These are phyloP conservation scores for Taphrina flavorubra DNA, from an alignment of 1,139 yeast species.

Conservation along the genomic window DNA sequence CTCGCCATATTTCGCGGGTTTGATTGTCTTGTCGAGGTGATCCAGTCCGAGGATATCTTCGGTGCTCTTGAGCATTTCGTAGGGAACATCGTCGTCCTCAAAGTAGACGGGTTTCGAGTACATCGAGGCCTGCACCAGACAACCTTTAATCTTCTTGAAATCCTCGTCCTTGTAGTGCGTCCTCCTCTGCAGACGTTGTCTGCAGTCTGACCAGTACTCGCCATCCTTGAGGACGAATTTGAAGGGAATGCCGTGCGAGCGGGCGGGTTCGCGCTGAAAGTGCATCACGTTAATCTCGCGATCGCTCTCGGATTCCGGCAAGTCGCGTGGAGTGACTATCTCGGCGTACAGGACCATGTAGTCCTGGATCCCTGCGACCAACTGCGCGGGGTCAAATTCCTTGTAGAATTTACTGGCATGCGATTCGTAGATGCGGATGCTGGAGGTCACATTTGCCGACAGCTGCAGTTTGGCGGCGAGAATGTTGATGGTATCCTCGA, in stretches of 20 bases:
- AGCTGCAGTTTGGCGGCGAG: slow-evolving; percentile 64
- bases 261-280: slow-evolving; percentile 71
- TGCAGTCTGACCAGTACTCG: slow-evolving; percentile 71
- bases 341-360: slow-evolving; percentile 50
- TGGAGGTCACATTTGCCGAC: slow-evolving; percentile 58
- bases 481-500: slow-evolving; percentile 63
- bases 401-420: slow-evolving; percentile 48
- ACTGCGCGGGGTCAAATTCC: slow-evolving; percentile 46
- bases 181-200: slow-evolving; percentile 66
- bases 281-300: slow-evolving; percentile 65
- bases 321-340: slow-evolving; percentile 51
- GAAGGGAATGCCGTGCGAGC: slow-evolving; percentile 88
- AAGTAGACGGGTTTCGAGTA: slow-evolving; percentile 60
- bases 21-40: slow-evolving; percentile 74
- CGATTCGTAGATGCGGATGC: slow-evolving; percentile 67
- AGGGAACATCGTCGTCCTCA: slow-evolving; percentile 62
- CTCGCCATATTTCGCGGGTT: slow-evolving; percentile 43
- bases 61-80: slow-evolving; percentile 59
- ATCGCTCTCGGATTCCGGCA: slow-evolving; percentile 48
- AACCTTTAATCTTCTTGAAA: slow-evolving; percentile 74
- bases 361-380: slow-evolving; percentile 48
- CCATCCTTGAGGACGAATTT: slow-evolving; percentile 66
- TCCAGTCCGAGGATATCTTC: slow-evolving; percentile 73
- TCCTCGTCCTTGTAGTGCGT: slow-evolving; percentile 80
- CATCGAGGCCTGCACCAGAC: slow-evolving; percentile 49